phyloP scores from a whole-genome alignment of 2,329 filamentous ascomycete genomes.

The Arthrobotrys conoides region DNA sequence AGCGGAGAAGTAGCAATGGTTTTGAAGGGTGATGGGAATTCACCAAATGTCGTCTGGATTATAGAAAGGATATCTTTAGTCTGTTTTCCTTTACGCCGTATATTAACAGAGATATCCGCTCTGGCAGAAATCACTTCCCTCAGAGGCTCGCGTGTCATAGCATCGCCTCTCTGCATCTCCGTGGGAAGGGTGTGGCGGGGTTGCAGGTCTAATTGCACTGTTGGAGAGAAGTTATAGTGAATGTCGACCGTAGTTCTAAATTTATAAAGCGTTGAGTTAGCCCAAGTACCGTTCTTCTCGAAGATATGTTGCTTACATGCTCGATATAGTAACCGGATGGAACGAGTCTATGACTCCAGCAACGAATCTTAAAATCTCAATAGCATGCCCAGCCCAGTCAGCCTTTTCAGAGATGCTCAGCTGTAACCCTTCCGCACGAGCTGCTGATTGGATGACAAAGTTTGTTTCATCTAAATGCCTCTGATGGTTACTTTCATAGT shows the following conservation, averaged over 20 bases:
- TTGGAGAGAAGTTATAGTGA: constrained; percentile 15
- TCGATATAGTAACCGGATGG: constrained; percentile 15
- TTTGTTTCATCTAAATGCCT: constrained; percentile 10
- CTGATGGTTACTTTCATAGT: background rate
- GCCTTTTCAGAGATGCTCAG: constrained; percentile 4
- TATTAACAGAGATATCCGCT: constrained; percentile 15
- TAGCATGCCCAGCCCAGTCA: constrained; percentile 23
- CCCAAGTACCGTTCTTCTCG: constrained; percentile 1
- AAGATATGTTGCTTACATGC: constrained; percentile 10
- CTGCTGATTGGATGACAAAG: constrained; percentile 14
- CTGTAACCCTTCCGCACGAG: constrained; percentile 2
- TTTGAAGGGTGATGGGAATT: constrained; percentile 22
- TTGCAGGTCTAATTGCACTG: background rate
- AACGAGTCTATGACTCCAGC: constrained; percentile 1
- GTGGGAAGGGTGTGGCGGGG: background rate
- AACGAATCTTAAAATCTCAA: constrained; percentile 12
- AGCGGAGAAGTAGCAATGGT: constrained; percentile 15
- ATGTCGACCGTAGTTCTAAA: constrained; percentile 18
- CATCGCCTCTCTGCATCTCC: constrained; percentile 1
- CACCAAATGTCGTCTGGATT: background rate
- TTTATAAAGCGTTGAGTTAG: constrained; percentile 19
- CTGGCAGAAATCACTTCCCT: constrained; percentile 3
- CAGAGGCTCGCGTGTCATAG: background rate
- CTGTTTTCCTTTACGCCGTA: constrained; percentile 3
- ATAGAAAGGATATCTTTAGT: background rate